These are phyloP conservation scores for Starmera caribaea DNA, from an alignment of 805 yeast species.

Conservation along the genomic window DNA sequence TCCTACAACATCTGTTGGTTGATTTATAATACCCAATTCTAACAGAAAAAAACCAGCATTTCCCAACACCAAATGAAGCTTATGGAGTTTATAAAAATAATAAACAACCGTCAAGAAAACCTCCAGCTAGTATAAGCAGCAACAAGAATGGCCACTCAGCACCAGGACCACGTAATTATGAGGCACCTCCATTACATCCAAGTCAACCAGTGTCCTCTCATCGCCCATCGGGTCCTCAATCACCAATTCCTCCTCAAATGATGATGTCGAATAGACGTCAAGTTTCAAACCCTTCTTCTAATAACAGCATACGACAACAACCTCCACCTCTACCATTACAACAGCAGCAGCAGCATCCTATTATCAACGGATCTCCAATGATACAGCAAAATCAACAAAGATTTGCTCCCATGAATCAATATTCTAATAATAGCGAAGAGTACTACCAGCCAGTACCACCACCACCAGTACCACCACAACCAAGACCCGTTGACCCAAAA, in stretches of 20 bases:
- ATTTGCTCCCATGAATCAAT: not conserved
- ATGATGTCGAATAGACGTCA: too few species aligned
- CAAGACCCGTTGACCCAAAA: slow-evolving; percentile 5
- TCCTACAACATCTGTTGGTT: too few species aligned
- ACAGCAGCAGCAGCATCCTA: slow-evolving; percentile 2
- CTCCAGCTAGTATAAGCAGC: not conserved
- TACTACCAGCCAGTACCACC: slow-evolving; percentile 1
- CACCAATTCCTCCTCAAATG: not conserved
- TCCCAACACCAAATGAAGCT: slow-evolving; percentile 22
- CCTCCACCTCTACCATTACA: slow-evolving; percentile 1
- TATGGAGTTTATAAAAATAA: slow-evolving; percentile 14
- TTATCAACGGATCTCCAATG: too few species aligned
- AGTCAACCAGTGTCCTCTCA: slow-evolving; percentile 1
- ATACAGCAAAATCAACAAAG: not conserved
- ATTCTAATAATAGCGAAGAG: not conserved
- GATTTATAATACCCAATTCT: not conserved
- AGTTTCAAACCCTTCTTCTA: not conserved
- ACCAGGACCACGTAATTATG: not conserved
- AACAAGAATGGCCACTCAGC: not conserved
- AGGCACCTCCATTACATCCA: slow-evolving; percentile 6
- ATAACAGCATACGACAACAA: not conserved
- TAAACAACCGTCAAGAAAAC: slow-evolving; percentile 1
- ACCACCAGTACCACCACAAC: not conserved
- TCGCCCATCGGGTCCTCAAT: slow-evolving; percentile 1
- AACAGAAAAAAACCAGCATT: slow-evolving; percentile 9